Conservation (phyloP, 306 rosid species). For the Carpinus fangiana region DNA sequence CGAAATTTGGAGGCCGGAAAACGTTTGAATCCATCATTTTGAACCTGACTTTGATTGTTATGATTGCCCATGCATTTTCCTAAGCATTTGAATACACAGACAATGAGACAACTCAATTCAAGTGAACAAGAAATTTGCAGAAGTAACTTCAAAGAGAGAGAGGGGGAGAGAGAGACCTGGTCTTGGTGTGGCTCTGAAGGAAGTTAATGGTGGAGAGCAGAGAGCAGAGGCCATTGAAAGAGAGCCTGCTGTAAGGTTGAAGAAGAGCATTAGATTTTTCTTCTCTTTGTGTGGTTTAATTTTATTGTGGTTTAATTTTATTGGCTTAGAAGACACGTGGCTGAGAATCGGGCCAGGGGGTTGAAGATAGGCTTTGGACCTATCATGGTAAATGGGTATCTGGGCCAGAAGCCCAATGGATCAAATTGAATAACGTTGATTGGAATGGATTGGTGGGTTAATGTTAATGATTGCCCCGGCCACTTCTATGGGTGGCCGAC, state of each 20-base stretch:
- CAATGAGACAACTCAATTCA: conserved; percentile 3
- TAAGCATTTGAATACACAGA: conserved; percentile 4
- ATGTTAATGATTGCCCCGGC: too few relatives aligned
- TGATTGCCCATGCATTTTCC: conserved; percentile 15
- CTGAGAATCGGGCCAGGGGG: neutral
- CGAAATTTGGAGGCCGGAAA: conserved; percentile 26
- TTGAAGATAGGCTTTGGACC: neutral
- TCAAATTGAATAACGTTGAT: too few relatives aligned
- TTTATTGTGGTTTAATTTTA: too few relatives aligned
- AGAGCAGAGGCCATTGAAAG: conserved; percentile 50
- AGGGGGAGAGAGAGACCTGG: conserved; percentile 40
- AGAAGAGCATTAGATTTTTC: neutral
- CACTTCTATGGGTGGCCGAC: too few relatives aligned
- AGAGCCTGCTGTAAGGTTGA: neutral
- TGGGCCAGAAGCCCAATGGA: neutral
- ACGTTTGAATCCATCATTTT: conserved; percentile 24
- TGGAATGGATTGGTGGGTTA: too few relatives aligned
- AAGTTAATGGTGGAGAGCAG: conserved; percentile 32
- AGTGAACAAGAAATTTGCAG: neutral
- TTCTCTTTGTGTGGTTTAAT: neutral
- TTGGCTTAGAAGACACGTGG: neutral
- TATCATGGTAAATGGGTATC: neutral
- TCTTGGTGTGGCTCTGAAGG: conserved; percentile 29
- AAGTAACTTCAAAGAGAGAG: neutral
- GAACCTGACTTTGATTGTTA: conserved; percentile 28